Conservation (phyloP, 371 early-diverging fungal species). For the Synchytrium microbalum region DNA sequence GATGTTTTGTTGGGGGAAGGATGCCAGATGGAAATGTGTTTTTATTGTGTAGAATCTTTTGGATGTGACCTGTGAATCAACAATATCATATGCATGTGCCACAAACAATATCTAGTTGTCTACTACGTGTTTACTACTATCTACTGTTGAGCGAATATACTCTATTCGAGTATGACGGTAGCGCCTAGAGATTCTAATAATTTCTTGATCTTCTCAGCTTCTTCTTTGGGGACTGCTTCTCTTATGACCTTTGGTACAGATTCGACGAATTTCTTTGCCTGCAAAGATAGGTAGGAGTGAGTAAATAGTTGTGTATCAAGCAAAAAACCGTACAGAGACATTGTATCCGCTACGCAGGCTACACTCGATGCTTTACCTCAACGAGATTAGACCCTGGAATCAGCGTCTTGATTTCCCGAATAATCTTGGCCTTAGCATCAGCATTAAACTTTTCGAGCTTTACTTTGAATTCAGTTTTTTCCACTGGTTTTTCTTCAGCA, state of each 20-base stretch:
- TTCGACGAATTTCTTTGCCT: conserved; percentile 98
- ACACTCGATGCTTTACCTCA: conserved; percentile 42
- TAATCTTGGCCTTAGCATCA: conserved; percentile 92
- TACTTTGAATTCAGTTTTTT: conserved; percentile 89
- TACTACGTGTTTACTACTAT: too few relatives aligned
- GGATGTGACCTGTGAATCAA: too few relatives aligned
- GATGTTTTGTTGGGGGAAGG: too few relatives aligned
- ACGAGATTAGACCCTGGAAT: conserved; percentile 88
- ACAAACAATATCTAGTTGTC: too few relatives aligned
- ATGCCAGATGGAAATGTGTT: too few relatives aligned
- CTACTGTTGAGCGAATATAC: too few relatives aligned
- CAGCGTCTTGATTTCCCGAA: conserved; percentile 92
- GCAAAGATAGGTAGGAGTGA: conserved; percentile 9
- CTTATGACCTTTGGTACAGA: conserved; percentile 91
- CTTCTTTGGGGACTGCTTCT: conserved; percentile 87
- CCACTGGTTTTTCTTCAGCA: conserved; percentile 66
- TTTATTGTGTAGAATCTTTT: too few relatives aligned
- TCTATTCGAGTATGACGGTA: conserved; percentile 86
- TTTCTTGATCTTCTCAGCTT: conserved; percentile 95
- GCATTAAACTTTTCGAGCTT: conserved; percentile 95
- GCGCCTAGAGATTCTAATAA: conserved; percentile 90
- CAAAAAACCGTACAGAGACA: conserved; percentile 3
- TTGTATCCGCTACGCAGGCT: not conserved
- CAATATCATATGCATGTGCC: too few relatives aligned
- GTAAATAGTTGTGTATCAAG: conserved; percentile 6